A percentile compares a stretch with the other conserved stretches of the same genome.
phyloP scores from a whole-genome alignment of 306 rosid genomes.

The Neltuma alba region DNA sequence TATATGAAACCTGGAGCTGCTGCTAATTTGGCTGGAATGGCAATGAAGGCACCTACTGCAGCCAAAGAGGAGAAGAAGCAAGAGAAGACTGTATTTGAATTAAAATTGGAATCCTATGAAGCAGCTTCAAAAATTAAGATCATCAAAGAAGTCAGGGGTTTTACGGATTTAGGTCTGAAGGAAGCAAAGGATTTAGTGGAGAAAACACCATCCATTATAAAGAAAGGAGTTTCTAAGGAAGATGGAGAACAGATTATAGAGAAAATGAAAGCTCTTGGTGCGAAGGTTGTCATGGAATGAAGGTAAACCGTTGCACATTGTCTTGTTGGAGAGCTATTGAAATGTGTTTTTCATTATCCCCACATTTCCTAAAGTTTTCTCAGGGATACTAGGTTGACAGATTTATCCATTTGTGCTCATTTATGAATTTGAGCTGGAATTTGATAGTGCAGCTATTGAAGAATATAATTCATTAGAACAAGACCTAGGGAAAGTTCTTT shows the following conservation, averaged over 20 bases:
- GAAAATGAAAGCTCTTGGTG: conserved; percentile 90
- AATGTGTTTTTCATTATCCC: conserved; percentile 33
- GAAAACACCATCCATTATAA: conserved; percentile 74
- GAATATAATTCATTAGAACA: conserved; percentile 1
- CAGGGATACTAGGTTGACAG: conserved; percentile 20
- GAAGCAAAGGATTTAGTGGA: conserved; percentile 90
- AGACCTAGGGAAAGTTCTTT: neutral
- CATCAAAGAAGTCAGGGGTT: conserved; percentile 85
- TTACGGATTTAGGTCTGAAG: conserved; percentile 86
- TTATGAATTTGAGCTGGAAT: neutral
- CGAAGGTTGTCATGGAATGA: conserved; percentile 83
- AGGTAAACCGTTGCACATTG: conserved; percentile 17
- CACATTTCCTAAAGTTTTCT: conserved; percentile 15
- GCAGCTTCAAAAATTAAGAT: conserved; percentile 82
- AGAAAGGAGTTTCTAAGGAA: conserved; percentile 86
- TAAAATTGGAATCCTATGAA: conserved; percentile 81
- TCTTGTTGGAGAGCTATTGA: conserved; percentile 13
- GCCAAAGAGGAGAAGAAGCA: conserved; percentile 79
- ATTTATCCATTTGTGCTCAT: conserved; percentile 30
- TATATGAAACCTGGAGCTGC: conserved; percentile 77
- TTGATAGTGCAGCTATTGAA: neutral
- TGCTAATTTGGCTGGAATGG: conserved; percentile 66
- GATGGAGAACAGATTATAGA: conserved; percentile 83
- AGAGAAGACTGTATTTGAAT: conserved; percentile 78
- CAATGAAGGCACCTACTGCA: conserved; percentile 49